Conservation (phyloP, 2,329 filamentous ascomycete species). For the Scolecobasidium constrictum region DNA sequence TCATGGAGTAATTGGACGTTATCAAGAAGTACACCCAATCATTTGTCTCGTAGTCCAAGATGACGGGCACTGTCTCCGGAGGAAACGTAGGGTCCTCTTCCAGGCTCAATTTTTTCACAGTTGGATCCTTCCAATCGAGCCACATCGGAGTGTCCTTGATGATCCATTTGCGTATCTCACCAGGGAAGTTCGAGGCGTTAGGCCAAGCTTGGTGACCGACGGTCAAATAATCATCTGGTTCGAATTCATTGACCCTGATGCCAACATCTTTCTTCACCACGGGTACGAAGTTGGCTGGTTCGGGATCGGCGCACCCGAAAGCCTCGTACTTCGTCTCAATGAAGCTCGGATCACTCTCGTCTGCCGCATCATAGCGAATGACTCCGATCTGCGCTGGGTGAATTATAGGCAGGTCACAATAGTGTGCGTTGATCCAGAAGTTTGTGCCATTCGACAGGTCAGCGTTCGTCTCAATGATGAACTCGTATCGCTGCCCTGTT, state of each 20-base stretch:
- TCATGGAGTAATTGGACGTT: not conserved
- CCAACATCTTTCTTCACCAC: constrained; percentile 4
- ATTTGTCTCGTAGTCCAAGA: not conserved
- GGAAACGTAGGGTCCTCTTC: constrained; percentile 7
- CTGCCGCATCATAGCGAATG: constrained; percentile 5
- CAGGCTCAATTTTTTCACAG: constrained; percentile 4
- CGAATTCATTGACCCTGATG: not conserved
- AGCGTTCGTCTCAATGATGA: constrained; percentile 28
- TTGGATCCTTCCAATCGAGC: constrained; percentile 10
- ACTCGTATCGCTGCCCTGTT: constrained; percentile 26
- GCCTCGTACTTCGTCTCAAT: not conserved
- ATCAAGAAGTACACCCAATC: constrained; percentile 10
- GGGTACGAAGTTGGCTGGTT: constrained; percentile 4
- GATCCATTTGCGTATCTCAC: not conserved
- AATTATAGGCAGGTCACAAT: constrained; percentile 8
- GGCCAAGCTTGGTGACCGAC: not conserved
- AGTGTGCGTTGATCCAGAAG: constrained; percentile 21
- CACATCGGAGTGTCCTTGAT: constrained; percentile 2
- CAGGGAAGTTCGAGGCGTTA: not conserved
- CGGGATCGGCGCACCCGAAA: constrained; percentile 7
- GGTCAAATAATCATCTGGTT: constrained; percentile 1
- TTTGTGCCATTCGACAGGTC: constrained; percentile 14
- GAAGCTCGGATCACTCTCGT: constrained; percentile 2
- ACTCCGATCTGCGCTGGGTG: constrained; percentile 5
- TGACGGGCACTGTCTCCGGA: constrained; percentile 6